These are phyloP conservation scores for Skeletonema menzelii DNA, from an alignment of 108 stramenopile species.

Conservation along the genomic window DNA sequence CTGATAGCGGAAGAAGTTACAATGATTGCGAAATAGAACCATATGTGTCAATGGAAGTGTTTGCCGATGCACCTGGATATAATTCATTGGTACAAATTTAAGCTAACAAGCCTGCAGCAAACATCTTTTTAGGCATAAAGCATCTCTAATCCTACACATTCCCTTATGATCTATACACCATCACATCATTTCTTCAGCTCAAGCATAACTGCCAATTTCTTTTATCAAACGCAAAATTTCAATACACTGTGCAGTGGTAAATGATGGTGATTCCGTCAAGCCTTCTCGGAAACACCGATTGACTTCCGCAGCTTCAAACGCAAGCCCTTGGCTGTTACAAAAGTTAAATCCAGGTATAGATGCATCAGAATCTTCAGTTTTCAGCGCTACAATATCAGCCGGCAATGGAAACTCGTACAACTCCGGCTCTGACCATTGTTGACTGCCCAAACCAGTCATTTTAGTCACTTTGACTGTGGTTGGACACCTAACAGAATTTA, in stretches of 20 bases:
- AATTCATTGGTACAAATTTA: conserved; percentile 16
- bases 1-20: conserved; percentile 6
- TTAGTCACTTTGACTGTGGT: conserved; percentile 43
- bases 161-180: background rate
- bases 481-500: conserved; percentile 30
- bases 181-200: background rate
- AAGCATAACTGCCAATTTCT: conserved; percentile 38
- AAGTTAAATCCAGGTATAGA: conserved; percentile 48
- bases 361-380: conserved; percentile 4
- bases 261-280: conserved; percentile 35
- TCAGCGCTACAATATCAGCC: conserved; percentile 20
- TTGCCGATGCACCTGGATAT: conserved; percentile 14
- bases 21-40: conserved; percentile 36
- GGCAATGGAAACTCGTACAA: conserved; percentile 38
- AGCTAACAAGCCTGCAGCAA: background rate
- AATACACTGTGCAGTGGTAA: conserved; percentile 37
- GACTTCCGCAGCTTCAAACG: conserved; percentile 52
- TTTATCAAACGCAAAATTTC: conserved; percentile 44
- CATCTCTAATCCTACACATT: background rate
- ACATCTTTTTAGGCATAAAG: background rate
- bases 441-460: conserved; percentile 51
- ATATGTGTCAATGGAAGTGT: conserved; percentile 43
- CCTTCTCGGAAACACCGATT: conserved; percentile 50
- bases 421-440: conserved; percentile 41
- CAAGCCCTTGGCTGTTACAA: conserved; percentile 47